Conservation (phyloP, 441 rosid species). For the Jatropha multifida region DNA sequence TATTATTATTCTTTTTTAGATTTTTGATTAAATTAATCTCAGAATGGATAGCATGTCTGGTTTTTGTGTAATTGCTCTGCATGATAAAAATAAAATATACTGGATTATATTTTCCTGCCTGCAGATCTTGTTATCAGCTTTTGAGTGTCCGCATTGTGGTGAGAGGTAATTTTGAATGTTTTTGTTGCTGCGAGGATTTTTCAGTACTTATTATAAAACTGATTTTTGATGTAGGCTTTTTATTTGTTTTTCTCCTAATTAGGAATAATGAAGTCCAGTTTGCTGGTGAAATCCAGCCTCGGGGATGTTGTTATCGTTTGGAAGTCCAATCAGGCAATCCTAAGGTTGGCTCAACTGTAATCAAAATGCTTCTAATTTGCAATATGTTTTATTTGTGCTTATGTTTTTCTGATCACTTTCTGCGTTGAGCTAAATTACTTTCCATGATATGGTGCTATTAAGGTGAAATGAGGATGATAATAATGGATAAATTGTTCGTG, state of each 20-base stretch:
- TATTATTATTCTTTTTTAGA: background rate
- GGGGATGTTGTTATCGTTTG: slow-evolving; percentile 62
- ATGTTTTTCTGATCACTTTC: background rate
- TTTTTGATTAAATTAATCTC: background rate
- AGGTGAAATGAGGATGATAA: background rate
- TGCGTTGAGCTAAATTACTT: background rate
- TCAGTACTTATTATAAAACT: background rate
- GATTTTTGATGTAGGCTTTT: too few relatives aligned
- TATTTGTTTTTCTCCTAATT: slow-evolving; percentile 16
- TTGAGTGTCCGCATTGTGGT: slow-evolving; percentile 85
- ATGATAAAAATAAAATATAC: background rate
- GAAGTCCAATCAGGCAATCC: slow-evolving; percentile 60
- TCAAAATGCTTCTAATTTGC: background rate
- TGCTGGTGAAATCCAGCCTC: slow-evolving; percentile 88
- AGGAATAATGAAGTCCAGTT: slow-evolving; percentile 98
- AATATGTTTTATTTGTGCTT: background rate
- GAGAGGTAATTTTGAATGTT: slow-evolving; percentile 60
- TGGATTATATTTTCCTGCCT: slow-evolving; percentile 9
- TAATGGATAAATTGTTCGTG: background rate
- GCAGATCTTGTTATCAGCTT: slow-evolving; percentile 88
- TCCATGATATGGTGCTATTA: background rate
- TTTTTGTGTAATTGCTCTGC: background rate
- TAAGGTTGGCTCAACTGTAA: slow-evolving; percentile 39
- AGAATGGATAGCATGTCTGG: background rate
- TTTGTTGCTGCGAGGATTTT: slow-evolving; percentile 7